Percentiles rank a stretch among this genome's conserved stretches.
Conservation (phyloP, 805 yeast species). For the Nakazawaea holstii region DNA sequence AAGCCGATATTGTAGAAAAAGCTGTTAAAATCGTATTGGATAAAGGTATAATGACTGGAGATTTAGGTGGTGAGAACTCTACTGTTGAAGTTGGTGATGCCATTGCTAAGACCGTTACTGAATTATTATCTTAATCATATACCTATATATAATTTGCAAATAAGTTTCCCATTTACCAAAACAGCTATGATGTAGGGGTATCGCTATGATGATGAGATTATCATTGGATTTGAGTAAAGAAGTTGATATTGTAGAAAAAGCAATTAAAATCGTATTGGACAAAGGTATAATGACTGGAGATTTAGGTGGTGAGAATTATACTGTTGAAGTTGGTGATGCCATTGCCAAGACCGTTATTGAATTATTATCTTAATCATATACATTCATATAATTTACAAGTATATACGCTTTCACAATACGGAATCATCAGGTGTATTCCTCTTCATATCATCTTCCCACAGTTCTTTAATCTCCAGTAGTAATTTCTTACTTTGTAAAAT, state of each 20-base stretch:
- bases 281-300: slow-evolving; percentile 87
- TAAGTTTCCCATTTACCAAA: too few relatives aligned
- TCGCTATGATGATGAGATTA: slow-evolving; percentile 96
- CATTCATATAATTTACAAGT: too few relatives aligned
- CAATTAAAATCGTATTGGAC: slow-evolving; percentile 80
- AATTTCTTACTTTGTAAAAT: slow-evolving; percentile 14
- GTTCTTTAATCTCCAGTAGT: slow-evolving; percentile 10
- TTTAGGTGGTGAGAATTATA: slow-evolving; percentile 76
- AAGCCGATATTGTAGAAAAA: slow-evolving; percentile 81
- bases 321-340: slow-evolving; percentile 93
- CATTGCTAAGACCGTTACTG: slow-evolving; percentile 65
- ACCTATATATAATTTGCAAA: too few relatives aligned
- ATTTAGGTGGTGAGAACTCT: slow-evolving; percentile 76
- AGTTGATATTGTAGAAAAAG: slow-evolving; percentile 84
- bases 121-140: slow-evolving; percentile 32
- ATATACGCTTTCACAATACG: too few relatives aligned
- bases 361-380: slow-evolving; percentile 38
- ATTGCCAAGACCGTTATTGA: slow-evolving; percentile 67
- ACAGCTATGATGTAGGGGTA: too few relatives aligned
- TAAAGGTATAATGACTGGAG: slow-evolving; percentile 84
- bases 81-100: slow-evolving; percentile 96
- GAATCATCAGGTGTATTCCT: slow-evolving; percentile 10
- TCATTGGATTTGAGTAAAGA: slow-evolving; percentile 79
- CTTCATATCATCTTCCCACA: slow-evolving; percentile 14
- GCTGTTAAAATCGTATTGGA: slow-evolving; percentile 86